Percentiles rank a stretch among this genome's conserved stretches.
phyloP scores from a whole-genome alignment of 2,329 filamentous ascomycete genomes.

The Arthrobotrys entomopaga region DNA sequence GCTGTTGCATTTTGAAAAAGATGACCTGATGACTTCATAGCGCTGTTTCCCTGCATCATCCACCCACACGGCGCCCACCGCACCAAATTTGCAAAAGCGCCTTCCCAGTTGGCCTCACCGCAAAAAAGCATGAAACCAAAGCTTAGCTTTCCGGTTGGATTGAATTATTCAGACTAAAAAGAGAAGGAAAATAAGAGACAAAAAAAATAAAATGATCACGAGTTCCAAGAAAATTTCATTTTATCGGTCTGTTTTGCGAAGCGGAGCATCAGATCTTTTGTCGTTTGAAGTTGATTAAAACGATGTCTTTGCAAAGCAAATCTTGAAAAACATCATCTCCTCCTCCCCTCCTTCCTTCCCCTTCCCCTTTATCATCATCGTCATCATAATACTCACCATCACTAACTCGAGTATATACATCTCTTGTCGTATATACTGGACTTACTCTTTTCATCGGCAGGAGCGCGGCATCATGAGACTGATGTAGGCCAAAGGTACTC shows the following conservation, averaged over 20 bases:
- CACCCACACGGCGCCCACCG: no score
- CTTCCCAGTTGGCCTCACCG: constrained; percentile 44
- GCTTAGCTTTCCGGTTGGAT: constrained; percentile 7
- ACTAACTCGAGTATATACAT: no score
- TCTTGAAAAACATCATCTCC: not conserved
- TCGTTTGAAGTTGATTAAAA: not conserved
- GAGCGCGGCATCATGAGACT: constrained; percentile 14
- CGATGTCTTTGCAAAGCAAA: constrained; percentile 9
- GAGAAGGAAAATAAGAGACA: constrained; percentile 29
- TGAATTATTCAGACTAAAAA: constrained; percentile 9
- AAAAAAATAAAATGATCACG: constrained; percentile 41
- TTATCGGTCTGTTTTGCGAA: constrained; percentile 1
- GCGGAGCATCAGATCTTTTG: not conserved
- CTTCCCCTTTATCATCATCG: not conserved
- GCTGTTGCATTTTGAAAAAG: constrained; percentile 15
- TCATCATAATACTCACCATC: no score
- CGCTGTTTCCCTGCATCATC: constrained; percentile 8
- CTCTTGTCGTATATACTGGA: no score
- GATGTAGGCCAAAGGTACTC: constrained; percentile 4
- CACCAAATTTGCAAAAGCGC: constrained; percentile 10
- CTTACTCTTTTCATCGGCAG: not conserved
- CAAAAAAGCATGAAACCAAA: constrained; percentile 28
- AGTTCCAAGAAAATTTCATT: constrained; percentile 18
- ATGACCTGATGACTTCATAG: constrained; percentile 43
- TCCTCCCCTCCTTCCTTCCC: not conserved